Evolutionary conservation across 345 rosid genomes (phyloP).

Genomic region (Salix brachista): DNA sequence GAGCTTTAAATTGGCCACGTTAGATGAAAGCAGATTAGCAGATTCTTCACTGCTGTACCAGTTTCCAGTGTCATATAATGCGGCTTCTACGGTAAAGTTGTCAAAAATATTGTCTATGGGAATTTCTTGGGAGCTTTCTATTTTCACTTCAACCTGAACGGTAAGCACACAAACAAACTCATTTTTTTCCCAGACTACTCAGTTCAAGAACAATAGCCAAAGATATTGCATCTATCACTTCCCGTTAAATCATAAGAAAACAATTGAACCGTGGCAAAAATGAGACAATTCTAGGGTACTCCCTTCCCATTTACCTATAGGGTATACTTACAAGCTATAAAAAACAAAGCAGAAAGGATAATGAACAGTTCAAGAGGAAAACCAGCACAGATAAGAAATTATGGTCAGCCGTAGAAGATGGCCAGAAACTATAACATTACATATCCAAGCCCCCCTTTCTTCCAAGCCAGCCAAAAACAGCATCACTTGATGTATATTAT

Average conservation of each 20-base stretch:
- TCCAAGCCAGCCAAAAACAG: neutral
- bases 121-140: constrained; percentile 53
- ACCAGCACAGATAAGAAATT: neutral
- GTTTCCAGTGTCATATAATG: constrained; percentile 61
- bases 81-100: constrained; percentile 69
- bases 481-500: too few relatives aligned
- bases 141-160: constrained; percentile 82
- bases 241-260: neutral
- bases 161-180: constrained; percentile 3
- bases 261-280: neutral
- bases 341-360: neutral
- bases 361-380: neutral
- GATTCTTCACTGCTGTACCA: constrained; percentile 50
- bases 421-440: neutral
- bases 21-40: constrained; percentile 49
- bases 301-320: neutral
- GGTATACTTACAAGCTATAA: neutral
- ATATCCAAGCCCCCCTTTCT: neutral
- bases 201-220: neutral
- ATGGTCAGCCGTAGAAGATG: neutral
- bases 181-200: neutral
- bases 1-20: constrained; percentile 54
- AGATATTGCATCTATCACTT: neutral
- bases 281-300: neutral
- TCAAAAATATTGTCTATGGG: constrained; percentile 46